These are phyloP conservation scores for Penicillium flavigenum DNA, from an alignment of 495 filamentous ascomycete genomes.

Conservation along the genomic window DNA sequence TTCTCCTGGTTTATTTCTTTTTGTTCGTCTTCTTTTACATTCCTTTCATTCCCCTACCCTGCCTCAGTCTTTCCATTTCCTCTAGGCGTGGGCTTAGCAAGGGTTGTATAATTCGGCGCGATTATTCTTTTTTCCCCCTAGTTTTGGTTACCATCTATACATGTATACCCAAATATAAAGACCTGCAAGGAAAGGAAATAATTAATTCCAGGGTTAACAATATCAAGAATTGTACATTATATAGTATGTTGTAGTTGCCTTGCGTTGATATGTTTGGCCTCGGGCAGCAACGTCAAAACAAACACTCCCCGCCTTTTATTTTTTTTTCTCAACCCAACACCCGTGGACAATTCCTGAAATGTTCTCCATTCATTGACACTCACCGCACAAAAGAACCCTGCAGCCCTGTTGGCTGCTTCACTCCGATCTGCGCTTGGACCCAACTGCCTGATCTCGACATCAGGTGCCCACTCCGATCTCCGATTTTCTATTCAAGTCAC, in stretches of 20 bases:
- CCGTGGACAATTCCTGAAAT: slow-evolving; percentile 10
- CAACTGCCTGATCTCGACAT: slow-evolving; percentile 31
- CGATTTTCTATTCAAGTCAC: slow-evolving; percentile 12
- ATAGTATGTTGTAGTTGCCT: slow-evolving; percentile 4
- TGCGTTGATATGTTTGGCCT: slow-evolving; percentile 17
- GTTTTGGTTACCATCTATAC: slow-evolving; percentile 20
- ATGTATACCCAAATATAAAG: neutral
- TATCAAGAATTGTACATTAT: neutral
- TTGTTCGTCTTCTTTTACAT: slow-evolving; percentile 7
- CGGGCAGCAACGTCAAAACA: slow-evolving; percentile 35
- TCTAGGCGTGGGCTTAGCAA: slow-evolving; percentile 14
- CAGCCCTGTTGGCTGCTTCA: slow-evolving; percentile 23
- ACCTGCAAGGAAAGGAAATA: slow-evolving; percentile 7
- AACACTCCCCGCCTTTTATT: slow-evolving; percentile 22
- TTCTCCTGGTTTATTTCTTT: slow-evolving; percentile 6
- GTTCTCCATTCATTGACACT: slow-evolving; percentile 15
- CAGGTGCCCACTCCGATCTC: slow-evolving; percentile 31
- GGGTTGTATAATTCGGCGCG: slow-evolving; percentile 11
- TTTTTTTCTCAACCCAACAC: slow-evolving; percentile 16
- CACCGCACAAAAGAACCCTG: slow-evolving; percentile 9
- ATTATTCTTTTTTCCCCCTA: neutral
- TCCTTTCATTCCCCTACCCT: slow-evolving; percentile 4
- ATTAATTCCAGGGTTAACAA: neutral
- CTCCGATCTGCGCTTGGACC: slow-evolving; percentile 30
- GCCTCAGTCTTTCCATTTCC: slow-evolving; percentile 4